Conservation (phyloP, 192 early-diverging fungal genomes). For the Phlyctochytrium bullatum region DNA sequence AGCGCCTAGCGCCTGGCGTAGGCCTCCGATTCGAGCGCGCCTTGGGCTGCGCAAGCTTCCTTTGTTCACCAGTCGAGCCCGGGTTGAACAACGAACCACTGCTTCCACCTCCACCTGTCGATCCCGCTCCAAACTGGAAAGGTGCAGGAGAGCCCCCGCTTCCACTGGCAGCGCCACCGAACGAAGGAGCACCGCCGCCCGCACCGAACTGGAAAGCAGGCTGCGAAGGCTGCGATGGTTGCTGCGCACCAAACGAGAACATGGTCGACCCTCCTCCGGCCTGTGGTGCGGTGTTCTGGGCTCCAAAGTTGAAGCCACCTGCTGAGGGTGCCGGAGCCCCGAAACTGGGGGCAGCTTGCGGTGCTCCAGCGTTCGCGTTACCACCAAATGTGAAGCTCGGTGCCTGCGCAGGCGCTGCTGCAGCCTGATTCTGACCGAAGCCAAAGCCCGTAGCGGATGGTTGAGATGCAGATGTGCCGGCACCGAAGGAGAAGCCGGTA, state of each 20-base stretch:
- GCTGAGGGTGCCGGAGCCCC: background rate
- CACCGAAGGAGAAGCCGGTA: too few species aligned
- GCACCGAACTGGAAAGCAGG: background rate
- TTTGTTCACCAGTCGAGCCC: background rate
- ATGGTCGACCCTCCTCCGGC: too few species aligned
- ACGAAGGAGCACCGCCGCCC: background rate
- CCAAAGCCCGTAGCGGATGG: background rate
- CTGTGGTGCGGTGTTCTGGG: background rate
- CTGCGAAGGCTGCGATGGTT: background rate
- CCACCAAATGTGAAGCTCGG: background rate
- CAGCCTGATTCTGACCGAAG: background rate
- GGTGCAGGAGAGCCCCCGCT: too few species aligned
- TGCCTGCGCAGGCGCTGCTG: too few species aligned
- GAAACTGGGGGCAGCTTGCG: too few species aligned
- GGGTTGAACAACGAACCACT: too few species aligned
- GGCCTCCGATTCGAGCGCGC: background rate
- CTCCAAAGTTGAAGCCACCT: background rate
- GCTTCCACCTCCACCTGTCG: too few species aligned
- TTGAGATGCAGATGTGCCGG: slow-evolving; percentile 1
- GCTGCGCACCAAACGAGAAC: background rate
- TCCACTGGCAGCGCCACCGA: too few species aligned
- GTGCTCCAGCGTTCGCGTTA: too few species aligned
- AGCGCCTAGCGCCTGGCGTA: background rate
- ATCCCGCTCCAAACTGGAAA: too few species aligned
- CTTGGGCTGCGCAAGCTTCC: background rate